A percentile compares a stretch with the other conserved stretches of the same genome.
Evolutionary conservation across 1,284 basidiomycete species (phyloP).

Genomic region (Moesziomyces antarcticus): DNA sequence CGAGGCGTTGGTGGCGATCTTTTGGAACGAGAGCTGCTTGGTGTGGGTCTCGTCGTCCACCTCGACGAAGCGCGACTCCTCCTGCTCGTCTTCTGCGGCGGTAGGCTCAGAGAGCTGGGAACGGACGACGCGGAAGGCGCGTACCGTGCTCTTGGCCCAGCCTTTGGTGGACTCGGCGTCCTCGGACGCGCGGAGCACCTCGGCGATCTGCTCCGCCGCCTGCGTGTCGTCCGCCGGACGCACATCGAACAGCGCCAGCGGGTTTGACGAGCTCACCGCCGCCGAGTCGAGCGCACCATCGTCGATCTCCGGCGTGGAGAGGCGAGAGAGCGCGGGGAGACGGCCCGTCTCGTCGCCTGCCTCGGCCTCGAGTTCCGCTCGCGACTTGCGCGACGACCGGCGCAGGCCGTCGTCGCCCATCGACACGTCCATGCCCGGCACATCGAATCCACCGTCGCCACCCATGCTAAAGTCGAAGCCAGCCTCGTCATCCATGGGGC

Average conservation of each 20-base stretch:
- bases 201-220: conserved; percentile 68
- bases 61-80: conserved; percentile 48
- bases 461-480: conserved; percentile 15
- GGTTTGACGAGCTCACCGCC: conserved; percentile 78
- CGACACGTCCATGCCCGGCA: conserved; percentile 33
- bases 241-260: conserved; percentile 83
- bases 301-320: conserved; percentile 72
- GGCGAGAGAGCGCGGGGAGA: conserved; percentile 52
- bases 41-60: conserved; percentile 23
- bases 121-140: conserved; percentile 84
- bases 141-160: conserved; percentile 89
- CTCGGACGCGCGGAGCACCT: conserved; percentile 67
- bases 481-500: conserved; percentile 34
- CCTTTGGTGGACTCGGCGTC: conserved; percentile 72
- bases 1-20: conserved; percentile 82
- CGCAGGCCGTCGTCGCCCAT: conserved; percentile 42
- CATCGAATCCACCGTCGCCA: conserved; percentile 16
- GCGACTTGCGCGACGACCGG: conserved; percentile 38
- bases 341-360: conserved; percentile 35
- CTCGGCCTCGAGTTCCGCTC: conserved; percentile 30
- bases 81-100: background rate
- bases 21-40: conserved; percentile 78
- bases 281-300: conserved; percentile 73
- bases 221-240: conserved; percentile 69
- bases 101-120: conserved; percentile 73